Evolutionary conservation across 2,329 filamentous ascomycete species (phyloP).

Genomic region (Cladophialophora bantiana): DNA sequence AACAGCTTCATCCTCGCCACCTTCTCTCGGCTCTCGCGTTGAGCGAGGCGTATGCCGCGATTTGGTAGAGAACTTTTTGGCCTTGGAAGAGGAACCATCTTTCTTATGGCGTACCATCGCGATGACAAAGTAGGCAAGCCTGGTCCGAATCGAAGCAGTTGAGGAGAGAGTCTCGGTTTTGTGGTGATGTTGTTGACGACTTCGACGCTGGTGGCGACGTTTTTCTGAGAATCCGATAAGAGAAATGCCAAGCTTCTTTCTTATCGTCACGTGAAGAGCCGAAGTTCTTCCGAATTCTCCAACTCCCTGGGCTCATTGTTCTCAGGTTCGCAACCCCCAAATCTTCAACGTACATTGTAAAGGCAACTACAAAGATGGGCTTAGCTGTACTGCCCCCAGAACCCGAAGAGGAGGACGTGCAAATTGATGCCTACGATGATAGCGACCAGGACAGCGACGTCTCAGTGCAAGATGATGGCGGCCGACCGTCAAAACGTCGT

Average conservation of each 20-base stretch:
- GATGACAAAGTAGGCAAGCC: not conserved
- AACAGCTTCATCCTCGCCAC: slow-evolving; percentile 49
- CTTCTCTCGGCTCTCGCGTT: slow-evolving; percentile 48
- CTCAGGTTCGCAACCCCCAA: not conserved
- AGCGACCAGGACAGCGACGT: slow-evolving; percentile 58
- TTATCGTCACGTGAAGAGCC: slow-evolving; percentile 28
- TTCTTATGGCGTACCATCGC: slow-evolving; percentile 96
- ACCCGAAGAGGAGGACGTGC: slow-evolving; percentile 46
- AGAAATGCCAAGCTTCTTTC: slow-evolving; percentile 8
- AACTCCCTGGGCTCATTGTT: too few relatives aligned
- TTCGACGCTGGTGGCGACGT: not conserved
- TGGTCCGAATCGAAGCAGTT: not conserved
- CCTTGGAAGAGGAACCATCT: slow-evolving; percentile 74
- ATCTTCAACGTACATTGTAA: not conserved
- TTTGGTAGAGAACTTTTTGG: slow-evolving; percentile 72
- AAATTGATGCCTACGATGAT: slow-evolving; percentile 40
- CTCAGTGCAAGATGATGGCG: slow-evolving; percentile 56
- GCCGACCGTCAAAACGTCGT: slow-evolving; percentile 50
- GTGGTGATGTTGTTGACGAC: not conserved
- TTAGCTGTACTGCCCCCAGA: slow-evolving; percentile 66
- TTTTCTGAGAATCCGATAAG: not conserved
- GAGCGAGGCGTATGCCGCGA: slow-evolving; percentile 61
- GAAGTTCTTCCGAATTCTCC: slow-evolving; percentile 17
- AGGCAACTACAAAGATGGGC: slow-evolving; percentile 54
- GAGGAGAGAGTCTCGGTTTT: not conserved